phyloP scores from a whole-genome alignment of 1,139 yeast species.

The Torulaspora globosa region DNA sequence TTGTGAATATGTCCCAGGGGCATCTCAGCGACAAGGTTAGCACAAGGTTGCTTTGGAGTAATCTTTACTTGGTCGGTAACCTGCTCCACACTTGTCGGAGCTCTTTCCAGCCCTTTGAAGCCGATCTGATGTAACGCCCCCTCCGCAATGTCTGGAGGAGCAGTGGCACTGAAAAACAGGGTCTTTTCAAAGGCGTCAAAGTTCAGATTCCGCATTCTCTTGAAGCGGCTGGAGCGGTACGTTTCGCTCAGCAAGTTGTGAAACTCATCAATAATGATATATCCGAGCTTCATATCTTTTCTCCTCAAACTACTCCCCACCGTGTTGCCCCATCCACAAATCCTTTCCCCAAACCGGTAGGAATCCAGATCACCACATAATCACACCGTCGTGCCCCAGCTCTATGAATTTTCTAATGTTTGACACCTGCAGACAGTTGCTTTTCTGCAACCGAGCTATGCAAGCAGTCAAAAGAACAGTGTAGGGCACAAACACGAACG shows the following conservation, averaged over 20 bases:
- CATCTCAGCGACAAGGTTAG: neutral
- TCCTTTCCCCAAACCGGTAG: no score
- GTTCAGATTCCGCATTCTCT: neutral
- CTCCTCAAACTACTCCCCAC: no score
- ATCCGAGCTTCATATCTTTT: neutral
- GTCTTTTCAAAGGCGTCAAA: neutral
- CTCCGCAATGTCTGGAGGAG: neutral
- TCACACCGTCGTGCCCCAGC: neutral
- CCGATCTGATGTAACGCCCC: neutral
- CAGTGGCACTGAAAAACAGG: neutral
- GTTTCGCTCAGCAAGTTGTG: constrained; percentile 22
- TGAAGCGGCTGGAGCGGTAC: neutral
- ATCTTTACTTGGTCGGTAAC: neutral
- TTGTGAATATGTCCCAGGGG: neutral
- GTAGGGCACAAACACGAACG: neutral
- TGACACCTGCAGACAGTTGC: neutral
- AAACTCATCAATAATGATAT: constrained; percentile 1
- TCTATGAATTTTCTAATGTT: neutral
- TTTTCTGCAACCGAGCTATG: neutral
- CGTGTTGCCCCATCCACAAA: no score
- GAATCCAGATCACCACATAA: no score
- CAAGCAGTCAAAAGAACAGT: constrained; percentile 1
- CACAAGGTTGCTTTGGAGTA: neutral
- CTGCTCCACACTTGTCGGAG: neutral
- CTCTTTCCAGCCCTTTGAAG: neutral